phyloP scores from a whole-genome alignment of 1,284 basidiomycete species.

The Wolfiporia cocos region DNA sequence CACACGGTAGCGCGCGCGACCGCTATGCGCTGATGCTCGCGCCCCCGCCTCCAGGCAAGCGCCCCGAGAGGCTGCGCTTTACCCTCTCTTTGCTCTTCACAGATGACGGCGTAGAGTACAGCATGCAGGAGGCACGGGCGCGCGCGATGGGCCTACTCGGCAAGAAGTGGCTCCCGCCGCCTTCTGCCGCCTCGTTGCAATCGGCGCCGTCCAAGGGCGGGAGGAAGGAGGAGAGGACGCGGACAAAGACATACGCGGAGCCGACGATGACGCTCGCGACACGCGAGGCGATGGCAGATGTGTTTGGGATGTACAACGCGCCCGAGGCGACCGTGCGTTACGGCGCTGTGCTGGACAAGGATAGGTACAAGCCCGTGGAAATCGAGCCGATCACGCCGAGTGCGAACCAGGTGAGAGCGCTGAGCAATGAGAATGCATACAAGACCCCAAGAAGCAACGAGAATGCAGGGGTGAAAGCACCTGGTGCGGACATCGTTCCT shows the following conservation, averaged over 20 bases:
- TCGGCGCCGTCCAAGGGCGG: slow-evolving; percentile 32
- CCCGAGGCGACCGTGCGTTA: slow-evolving; percentile 67
- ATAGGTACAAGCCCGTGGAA: slow-evolving; percentile 65
- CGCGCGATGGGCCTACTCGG: slow-evolving; percentile 71
- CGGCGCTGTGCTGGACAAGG: slow-evolving; percentile 42
- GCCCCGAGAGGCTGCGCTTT: slow-evolving; percentile 64
- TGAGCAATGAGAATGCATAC: slow-evolving; percentile 30
- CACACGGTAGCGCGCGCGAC: slow-evolving; percentile 24
- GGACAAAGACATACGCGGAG: too few species aligned
- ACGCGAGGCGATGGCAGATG: slow-evolving; percentile 88
- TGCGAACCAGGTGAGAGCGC: slow-evolving; percentile 17
- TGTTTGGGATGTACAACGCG: slow-evolving; percentile 91
- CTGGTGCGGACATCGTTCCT: slow-evolving; percentile 4
- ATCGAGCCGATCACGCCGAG: slow-evolving; percentile 41
- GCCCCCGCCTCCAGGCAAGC: slow-evolving; percentile 58
- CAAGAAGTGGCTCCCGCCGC: slow-evolving; percentile 74
- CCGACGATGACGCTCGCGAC: slow-evolving; percentile 81
- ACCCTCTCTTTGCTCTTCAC: slow-evolving; percentile 64
- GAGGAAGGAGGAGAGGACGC: slow-evolving; percentile 23
- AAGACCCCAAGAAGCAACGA: slow-evolving; percentile 30
- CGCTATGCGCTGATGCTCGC: slow-evolving; percentile 66
- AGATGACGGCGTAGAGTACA: slow-evolving; percentile 62
- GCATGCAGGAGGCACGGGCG: slow-evolving; percentile 70
- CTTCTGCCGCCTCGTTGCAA: slow-evolving; percentile 33
- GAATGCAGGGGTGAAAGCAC: slow-evolving; percentile 5